Evolutionary conservation across 2,329 filamentous ascomycete species (phyloP).

Genomic region (Curvularia lunata): DNA sequence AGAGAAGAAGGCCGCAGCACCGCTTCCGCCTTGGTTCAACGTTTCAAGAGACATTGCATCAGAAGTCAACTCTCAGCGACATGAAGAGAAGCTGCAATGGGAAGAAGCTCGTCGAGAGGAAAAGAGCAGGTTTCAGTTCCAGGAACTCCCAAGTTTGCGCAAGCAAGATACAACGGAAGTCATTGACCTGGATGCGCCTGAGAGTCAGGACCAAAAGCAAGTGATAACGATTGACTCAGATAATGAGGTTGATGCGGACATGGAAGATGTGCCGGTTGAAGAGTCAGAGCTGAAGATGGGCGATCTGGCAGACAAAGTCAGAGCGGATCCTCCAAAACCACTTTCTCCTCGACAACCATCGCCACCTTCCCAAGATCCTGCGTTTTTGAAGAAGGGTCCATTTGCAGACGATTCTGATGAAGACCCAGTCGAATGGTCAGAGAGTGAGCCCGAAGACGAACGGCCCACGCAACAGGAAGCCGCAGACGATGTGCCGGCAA

Average conservation of each 20-base stretch:
- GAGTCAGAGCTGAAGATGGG: slow-evolving; percentile 49
- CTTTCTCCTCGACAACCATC: slow-evolving; percentile 26
- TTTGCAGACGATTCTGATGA: slow-evolving; percentile 47
- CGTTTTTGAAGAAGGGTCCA: slow-evolving; percentile 25
- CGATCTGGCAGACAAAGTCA: slow-evolving; percentile 53
- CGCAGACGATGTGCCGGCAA: background rate
- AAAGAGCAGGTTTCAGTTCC: slow-evolving; percentile 67
- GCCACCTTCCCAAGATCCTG: slow-evolving; percentile 30
- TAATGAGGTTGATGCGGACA: slow-evolving; percentile 55
- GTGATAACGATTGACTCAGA: slow-evolving; percentile 69
- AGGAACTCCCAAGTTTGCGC: slow-evolving; percentile 64
- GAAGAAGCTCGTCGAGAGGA: slow-evolving; percentile 63
- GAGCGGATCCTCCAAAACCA: slow-evolving; percentile 50
- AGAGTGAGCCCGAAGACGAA: slow-evolving; percentile 55
- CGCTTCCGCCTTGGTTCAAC: slow-evolving; percentile 77
- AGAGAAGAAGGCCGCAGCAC: slow-evolving; percentile 57
- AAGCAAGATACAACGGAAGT: slow-evolving; percentile 61
- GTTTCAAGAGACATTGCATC: slow-evolving; percentile 57
- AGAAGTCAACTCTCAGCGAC: slow-evolving; percentile 62
- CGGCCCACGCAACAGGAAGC: slow-evolving; percentile 7
- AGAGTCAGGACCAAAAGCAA: slow-evolving; percentile 54
- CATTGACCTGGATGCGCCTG: slow-evolving; percentile 55
- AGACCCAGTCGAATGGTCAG: slow-evolving; percentile 59
- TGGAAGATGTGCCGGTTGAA: slow-evolving; percentile 42
- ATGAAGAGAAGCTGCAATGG: slow-evolving; percentile 56